These are phyloP conservation scores for Acanthamoeba polyphaga DNA, from an alignment of 208 protist genomes.

Conservation along the genomic window DNA sequence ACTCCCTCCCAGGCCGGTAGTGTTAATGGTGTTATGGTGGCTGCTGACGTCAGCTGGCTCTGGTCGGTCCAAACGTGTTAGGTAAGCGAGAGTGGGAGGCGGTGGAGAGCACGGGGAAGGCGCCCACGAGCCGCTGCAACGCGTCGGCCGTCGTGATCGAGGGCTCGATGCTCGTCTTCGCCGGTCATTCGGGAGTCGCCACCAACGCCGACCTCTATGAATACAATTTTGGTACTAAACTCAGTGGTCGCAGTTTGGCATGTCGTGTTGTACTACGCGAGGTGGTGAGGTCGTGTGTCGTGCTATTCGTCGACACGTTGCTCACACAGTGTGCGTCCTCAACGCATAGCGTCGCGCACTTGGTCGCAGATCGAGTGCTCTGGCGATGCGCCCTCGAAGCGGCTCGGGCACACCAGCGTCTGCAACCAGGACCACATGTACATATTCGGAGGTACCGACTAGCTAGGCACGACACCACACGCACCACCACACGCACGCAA, in stretches of 20 bases:
- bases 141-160: neutral
- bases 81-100: constrained; percentile 38
- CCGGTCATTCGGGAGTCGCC: constrained; percentile 45
- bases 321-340: neutral
- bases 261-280: neutral
- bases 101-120: constrained; percentile 1
- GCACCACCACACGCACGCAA: too few relatives aligned
- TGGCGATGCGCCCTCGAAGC: constrained; percentile 38
- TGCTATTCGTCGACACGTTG: neutral
- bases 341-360: neutral
- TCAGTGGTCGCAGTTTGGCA: neutral
- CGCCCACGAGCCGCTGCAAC: constrained; percentile 17
- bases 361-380: neutral
- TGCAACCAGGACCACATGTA: constrained; percentile 46
- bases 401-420: constrained; percentile 15
- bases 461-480: too few relatives aligned
- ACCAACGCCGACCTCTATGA: constrained; percentile 24
- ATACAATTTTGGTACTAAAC: neutral
- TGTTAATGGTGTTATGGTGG: neutral
- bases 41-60: neutral
- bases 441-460: constrained; percentile 54
- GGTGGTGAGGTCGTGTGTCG: neutral
- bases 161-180: constrained; percentile 72
- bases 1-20: too few relatives aligned
- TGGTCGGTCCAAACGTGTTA: neutral